phyloP scores from a whole-genome alignment of 371 early-diverging fungal genomes.

The Lichtheimia hyalospora region DNA sequence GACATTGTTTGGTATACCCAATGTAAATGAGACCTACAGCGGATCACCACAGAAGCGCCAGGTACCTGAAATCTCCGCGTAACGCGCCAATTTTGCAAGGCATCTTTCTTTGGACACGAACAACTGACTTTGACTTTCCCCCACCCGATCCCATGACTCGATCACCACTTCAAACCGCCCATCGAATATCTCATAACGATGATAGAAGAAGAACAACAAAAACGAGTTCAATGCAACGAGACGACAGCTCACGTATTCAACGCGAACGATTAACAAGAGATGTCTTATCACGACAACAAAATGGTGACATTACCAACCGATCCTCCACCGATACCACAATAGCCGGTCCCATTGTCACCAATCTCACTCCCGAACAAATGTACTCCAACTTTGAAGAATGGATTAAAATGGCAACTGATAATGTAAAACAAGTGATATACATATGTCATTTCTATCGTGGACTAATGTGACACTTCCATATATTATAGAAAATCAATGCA shows the following conservation, averaged over 20 bases:
- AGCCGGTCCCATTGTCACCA: slow-evolving; percentile 16
- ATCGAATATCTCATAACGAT: neutral
- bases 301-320: neutral
- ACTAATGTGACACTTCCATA: neutral
- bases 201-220: neutral
- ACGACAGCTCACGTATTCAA: slow-evolving; percentile 1
- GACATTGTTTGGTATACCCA: neutral
- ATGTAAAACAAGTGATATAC: slow-evolving; percentile 53
- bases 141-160: slow-evolving; percentile 4
- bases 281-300: slow-evolving; percentile 3
- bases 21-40: no score
- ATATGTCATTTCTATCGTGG: neutral
- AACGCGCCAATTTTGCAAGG: neutral
- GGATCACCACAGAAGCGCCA: no score
- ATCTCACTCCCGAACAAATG: slow-evolving; percentile 49
- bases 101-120: neutral
- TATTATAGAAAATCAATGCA: slow-evolving; percentile 91
- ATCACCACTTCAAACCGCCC: slow-evolving; percentile 6
- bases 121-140: neutral
- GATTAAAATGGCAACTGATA: slow-evolving; percentile 97
- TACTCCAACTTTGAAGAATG: slow-evolving; percentile 88
- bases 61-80: slow-evolving; percentile 1
- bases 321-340: neutral
- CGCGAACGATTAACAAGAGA: slow-evolving; percentile 17
- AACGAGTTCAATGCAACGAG: neutral